Base-by-base conservation (phyloP, 768 basidiomycete genomes). In the Clavaria fumosa region DNA sequence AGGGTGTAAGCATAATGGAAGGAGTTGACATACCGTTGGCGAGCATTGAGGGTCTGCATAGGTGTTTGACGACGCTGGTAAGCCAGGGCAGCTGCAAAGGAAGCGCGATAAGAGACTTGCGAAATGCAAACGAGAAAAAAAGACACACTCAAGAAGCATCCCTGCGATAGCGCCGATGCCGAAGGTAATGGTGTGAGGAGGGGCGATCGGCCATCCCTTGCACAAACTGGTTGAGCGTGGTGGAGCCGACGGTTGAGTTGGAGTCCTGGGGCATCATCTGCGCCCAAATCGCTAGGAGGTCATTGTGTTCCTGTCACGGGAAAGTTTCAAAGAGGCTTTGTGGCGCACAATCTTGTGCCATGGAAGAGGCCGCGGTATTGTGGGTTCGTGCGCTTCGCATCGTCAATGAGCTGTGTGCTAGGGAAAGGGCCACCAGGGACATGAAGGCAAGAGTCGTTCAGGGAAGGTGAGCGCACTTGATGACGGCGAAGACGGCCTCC, bases 201-300 rank as follows among this genome's bases (percentile, higher is more conserved):
- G 63, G 2, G 72, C 69, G 76, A 23, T 81, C 69, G 1, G 78
- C 68, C 12, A 73, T 78, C 17, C 88, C 80, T 51, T 88, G 88
- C 1, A 89, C 86, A 45, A 89, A 73, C 50, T 95, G 89, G 58
- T 95, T 96, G 42, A 97, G 64, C 0, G 88, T 89, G 33, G 91
- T 90, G 62, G 96, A 97, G 22, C 93, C 70, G 21, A 97, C 75
- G 7, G 95, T 90, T 4, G 90, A 96, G 54, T 97, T 99, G 28
- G 91, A 91, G 26, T 89, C 90, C 73, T 97, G 93, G 20, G 90
- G 79, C 72, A 93, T 83, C 75, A 93, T 86, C 88, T 95, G n/a
- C n/a, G n/a, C n/a, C n/a, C n/a, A 50, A n/a, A n/a, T n/a, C n/a
- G n/a, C n/a, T n/a, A n/a, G n/a, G n/a, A n/a, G n/a, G n/a, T n/a